A percentile compares a stretch with the other conserved stretches of the same genome.
phyloP scores from a whole-genome alignment of 306 rosid genomes.

The Lathyrus oleraceus region DNA sequence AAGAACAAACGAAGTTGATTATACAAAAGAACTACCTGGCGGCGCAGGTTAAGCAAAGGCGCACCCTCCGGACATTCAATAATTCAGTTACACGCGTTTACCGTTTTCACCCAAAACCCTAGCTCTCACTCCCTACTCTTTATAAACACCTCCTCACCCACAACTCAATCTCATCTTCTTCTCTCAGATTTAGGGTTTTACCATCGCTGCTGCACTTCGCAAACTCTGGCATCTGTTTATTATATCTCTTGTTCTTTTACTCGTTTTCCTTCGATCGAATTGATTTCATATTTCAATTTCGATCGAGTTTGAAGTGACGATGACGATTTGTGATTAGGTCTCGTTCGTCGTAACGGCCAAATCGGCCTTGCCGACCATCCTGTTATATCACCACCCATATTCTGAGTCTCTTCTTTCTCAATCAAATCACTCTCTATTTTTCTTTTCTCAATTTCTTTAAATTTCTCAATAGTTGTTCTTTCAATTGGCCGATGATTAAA shows the following conservation, averaged over 20 bases:
- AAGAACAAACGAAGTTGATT: too few relatives aligned
- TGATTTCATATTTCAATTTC: fast-evolving
- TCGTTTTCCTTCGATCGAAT: background rate
- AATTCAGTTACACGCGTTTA: background rate
- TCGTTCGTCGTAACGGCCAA: constrained; percentile 97
- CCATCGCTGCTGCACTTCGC: background rate
- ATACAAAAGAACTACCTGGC: background rate
- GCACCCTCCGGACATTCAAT: background rate
- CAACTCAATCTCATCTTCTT: background rate
- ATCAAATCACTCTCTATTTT: too few relatives aligned
- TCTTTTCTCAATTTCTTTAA: too few relatives aligned
- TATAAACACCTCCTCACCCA: constrained; percentile 24
- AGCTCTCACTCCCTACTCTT: constrained; percentile 1
- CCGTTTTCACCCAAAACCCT: constrained; percentile 34
- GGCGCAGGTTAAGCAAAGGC: background rate
- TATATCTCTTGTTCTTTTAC: too few relatives aligned
- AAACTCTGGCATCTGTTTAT: too few relatives aligned
- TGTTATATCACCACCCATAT: constrained; percentile 97
- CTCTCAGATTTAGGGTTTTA: background rate
- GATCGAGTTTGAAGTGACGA: constrained; percentile 37
- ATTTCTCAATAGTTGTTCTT: too few relatives aligned
- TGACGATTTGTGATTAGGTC: constrained; percentile 73
- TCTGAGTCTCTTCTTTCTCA: constrained; percentile 63
- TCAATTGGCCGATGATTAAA: constrained; percentile 65
- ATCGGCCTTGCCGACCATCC: constrained; percentile 90